These are phyloP conservation scores for Grammothele lineata DNA, from an alignment of 768 basidiomycete species.

Conservation along the genomic window DNA sequence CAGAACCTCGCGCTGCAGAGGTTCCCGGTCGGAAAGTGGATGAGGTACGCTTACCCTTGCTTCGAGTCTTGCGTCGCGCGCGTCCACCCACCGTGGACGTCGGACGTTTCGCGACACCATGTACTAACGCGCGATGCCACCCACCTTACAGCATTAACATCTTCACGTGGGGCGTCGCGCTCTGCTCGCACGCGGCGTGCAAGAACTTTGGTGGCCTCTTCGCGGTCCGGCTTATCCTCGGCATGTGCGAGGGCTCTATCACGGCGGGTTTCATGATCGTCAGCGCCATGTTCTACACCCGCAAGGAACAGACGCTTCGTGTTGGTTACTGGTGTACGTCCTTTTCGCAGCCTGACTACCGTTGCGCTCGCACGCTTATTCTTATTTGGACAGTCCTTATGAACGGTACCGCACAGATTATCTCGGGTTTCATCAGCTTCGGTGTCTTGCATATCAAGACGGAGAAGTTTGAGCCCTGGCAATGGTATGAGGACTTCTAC, in stretches of 20 bases:
- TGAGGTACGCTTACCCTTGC: slow-evolving; percentile 45
- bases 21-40: slow-evolving; percentile 78
- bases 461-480: slow-evolving; percentile 59
- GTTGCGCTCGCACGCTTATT: not conserved
- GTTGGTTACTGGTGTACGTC: slow-evolving; percentile 76
- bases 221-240: slow-evolving; percentile 58
- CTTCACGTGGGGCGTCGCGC: slow-evolving; percentile 57
- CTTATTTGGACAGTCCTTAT: slow-evolving; percentile 48
- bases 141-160: slow-evolving; percentile 60
- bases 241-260: slow-evolving; percentile 67
- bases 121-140: too few relatives aligned
- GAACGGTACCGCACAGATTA: slow-evolving; percentile 77
- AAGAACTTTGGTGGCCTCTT: slow-evolving; percentile 64
- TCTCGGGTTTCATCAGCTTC: slow-evolving; percentile 66
- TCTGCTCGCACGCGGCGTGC: slow-evolving; percentile 65
- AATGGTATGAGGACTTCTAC: slow-evolving; percentile 42
- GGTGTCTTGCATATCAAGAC: slow-evolving; percentile 61
- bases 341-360: not conserved
- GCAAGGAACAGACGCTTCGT: slow-evolving; percentile 61
- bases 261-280: slow-evolving; percentile 78
- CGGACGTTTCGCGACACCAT: too few relatives aligned
- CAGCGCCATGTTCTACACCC: slow-evolving; percentile 75
- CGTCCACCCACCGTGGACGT: not conserved
- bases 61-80: not conserved
- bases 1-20: slow-evolving; percentile 69